Evolutionary conservation across 345 rosid genomes (phyloP).

Genomic region (Eucalyptus cloeziana): DNA sequence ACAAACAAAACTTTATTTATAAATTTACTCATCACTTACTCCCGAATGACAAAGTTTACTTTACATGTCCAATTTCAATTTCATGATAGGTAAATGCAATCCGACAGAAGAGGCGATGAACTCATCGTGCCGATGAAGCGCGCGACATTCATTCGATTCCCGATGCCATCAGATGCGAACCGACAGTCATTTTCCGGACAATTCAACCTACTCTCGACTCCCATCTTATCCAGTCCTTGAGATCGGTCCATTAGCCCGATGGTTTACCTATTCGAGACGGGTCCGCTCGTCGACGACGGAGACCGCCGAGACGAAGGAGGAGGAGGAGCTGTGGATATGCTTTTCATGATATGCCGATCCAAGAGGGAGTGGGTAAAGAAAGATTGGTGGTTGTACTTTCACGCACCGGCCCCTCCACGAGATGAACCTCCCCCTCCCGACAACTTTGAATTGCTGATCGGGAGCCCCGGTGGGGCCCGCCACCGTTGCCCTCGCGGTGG

Average conservation of each 20-base stretch:
- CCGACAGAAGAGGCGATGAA: rapidly evolving
- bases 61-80: neutral
- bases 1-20: neutral
- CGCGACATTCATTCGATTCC: rapidly evolving
- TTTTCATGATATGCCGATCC: neutral
- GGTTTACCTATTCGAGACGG: neutral
- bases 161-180: rapidly evolving
- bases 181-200: rapidly evolving
- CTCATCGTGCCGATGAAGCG: rapidly evolving
- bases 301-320: neutral
- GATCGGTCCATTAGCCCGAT: neutral
- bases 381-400: neutral
- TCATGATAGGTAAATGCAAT: neutral
- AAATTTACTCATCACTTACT: neutral
- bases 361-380: neutral
- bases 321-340: neutral
- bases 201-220: neutral
- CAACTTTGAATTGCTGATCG: neutral
- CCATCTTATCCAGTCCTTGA: neutral
- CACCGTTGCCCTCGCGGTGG: neutral
- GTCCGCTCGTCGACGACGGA: neutral
- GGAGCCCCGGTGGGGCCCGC: neutral
- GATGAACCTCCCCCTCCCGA: neutral
- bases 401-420: neutral
- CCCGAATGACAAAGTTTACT: neutral